These are phyloP conservation scores for Ceratocystis albifundus DNA, from an alignment of 2,329 filamentous ascomycete genomes.

Conservation along the genomic window DNA sequence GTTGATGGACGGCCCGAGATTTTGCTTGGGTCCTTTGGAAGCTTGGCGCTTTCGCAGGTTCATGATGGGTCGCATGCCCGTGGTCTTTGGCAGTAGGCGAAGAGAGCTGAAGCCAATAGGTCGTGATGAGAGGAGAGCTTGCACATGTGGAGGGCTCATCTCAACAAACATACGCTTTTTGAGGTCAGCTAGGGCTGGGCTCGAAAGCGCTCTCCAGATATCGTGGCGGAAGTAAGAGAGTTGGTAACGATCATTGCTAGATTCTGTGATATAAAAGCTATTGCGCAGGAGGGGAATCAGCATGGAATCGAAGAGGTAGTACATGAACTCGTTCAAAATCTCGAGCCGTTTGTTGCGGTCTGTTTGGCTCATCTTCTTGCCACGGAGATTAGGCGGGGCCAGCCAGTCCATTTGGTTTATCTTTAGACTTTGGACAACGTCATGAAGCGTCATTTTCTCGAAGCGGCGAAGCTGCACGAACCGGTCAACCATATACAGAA, in stretches of 20 bases:
- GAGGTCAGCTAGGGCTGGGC: constrained; percentile 57
- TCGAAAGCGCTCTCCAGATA: constrained; percentile 66
- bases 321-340: constrained; percentile 73
- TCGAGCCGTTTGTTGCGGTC: constrained; percentile 67
- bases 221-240: constrained; percentile 94
- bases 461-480: constrained; percentile 71
- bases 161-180: constrained; percentile 70
- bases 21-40: constrained; percentile 26
- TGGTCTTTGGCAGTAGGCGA: constrained; percentile 69
- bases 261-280: constrained; percentile 93
- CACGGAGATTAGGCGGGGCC: constrained; percentile 38
- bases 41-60: constrained; percentile 60
- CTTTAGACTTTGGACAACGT: constrained; percentile 57
- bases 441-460: constrained; percentile 69
- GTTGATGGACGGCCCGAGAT: constrained; percentile 36
- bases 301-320: constrained; percentile 86
- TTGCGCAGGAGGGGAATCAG: constrained; percentile 74
- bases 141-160: constrained; percentile 47
- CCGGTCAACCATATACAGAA: constrained; percentile 59
- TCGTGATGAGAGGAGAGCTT: constrained; percentile 47
- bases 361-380: constrained; percentile 51
- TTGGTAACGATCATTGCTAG: constrained; percentile 63
- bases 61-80: constrained; percentile 69
- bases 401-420: constrained; percentile 64
- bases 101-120: constrained; percentile 66